Percentiles rank a stretch among this genome's conserved stretches.
Evolutionary conservation across 176 grass and related monocot species (phyloP).

Genomic region (Oryza nivara): DNA sequence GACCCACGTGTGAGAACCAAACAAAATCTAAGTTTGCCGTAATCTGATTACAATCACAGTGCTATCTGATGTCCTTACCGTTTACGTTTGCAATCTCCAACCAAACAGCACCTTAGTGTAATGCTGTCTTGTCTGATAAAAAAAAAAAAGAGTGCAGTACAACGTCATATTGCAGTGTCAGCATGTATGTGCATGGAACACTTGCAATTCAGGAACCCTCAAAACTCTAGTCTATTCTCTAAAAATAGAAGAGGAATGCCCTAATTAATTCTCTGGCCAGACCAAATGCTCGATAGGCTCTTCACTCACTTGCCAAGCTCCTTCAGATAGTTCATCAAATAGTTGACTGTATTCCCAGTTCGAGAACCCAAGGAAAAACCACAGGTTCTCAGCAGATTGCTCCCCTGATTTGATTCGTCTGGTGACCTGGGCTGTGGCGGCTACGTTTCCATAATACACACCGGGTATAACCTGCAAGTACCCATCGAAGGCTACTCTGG

Average conservation of each 20-base stretch:
- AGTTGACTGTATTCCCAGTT: slow-evolving; percentile 77
- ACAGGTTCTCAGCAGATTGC: slow-evolving; percentile 50
- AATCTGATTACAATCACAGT: too few species aligned
- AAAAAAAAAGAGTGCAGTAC: background rate
- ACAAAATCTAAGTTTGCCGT: too few species aligned
- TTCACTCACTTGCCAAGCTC: slow-evolving; percentile 62
- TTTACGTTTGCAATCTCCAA: too few species aligned
- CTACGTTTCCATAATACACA: slow-evolving; percentile 75
- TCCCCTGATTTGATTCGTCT: slow-evolving; percentile 55
- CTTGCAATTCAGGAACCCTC: background rate
- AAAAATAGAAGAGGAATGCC: slow-evolving; percentile 5
- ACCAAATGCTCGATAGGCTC: slow-evolving; percentile 52
- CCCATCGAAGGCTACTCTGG: slow-evolving; percentile 53
- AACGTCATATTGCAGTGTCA: background rate
- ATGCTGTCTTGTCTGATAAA: background rate
- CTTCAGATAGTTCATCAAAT: slow-evolving; percentile 70
- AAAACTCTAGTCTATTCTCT: background rate
- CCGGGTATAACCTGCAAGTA: slow-evolving; percentile 58
- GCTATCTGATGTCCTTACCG: too few species aligned
- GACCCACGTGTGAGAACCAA: too few species aligned
- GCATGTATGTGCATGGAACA: background rate
- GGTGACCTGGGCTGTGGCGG: slow-evolving; percentile 52
- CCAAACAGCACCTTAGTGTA: too few species aligned
- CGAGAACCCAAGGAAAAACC: slow-evolving; percentile 89
- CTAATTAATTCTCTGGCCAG: slow-evolving; percentile 72